phyloP scores from a whole-genome alignment of 2,329 filamentous ascomycete genomes.

The Grosmannia penicillata region DNA sequence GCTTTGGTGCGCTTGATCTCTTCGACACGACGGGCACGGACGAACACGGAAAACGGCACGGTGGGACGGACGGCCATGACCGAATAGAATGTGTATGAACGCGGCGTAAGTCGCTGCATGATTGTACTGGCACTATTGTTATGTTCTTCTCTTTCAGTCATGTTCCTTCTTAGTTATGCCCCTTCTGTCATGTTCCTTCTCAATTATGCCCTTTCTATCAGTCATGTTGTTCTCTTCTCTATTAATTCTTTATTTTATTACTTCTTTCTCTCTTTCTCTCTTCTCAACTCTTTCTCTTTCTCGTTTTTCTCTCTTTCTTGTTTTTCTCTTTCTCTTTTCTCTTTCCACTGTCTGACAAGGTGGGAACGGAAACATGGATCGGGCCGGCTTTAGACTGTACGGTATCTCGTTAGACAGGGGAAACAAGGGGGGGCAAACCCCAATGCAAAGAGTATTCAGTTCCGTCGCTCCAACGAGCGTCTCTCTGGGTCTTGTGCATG shows the following conservation, averaged over 20 bases:
- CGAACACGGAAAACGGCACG: background rate
- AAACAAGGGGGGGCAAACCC: too few species aligned
- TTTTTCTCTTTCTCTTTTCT: background rate
- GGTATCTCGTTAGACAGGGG: too few species aligned
- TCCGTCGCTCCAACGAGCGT: too few species aligned
- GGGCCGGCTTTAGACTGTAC: too few species aligned
- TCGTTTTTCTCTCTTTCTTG: background rate
- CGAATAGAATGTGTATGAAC: conserved; percentile 1
- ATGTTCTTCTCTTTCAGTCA: background rate
- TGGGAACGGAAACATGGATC: conserved; percentile 2
- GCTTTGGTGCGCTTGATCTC: too few species aligned
- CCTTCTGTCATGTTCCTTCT: background rate
- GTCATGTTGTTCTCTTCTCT: background rate
- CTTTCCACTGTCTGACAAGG: background rate
- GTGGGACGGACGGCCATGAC: background rate
- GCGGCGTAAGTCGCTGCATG: too few species aligned
- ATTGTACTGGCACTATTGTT: background rate
- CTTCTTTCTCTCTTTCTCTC: background rate
- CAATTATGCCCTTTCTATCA: background rate
- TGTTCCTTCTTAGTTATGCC: background rate
- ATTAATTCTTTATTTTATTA: background rate
- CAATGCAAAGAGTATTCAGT: too few species aligned
- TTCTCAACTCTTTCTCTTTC: background rate
- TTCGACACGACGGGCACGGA: background rate
- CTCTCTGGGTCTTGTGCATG: too few species aligned